Percentiles rank a stretch among this genome's conserved stretches.
phyloP scores from a whole-genome alignment of 768 basidiomycete genomes.

The Pleurotus ostreatus region DNA sequence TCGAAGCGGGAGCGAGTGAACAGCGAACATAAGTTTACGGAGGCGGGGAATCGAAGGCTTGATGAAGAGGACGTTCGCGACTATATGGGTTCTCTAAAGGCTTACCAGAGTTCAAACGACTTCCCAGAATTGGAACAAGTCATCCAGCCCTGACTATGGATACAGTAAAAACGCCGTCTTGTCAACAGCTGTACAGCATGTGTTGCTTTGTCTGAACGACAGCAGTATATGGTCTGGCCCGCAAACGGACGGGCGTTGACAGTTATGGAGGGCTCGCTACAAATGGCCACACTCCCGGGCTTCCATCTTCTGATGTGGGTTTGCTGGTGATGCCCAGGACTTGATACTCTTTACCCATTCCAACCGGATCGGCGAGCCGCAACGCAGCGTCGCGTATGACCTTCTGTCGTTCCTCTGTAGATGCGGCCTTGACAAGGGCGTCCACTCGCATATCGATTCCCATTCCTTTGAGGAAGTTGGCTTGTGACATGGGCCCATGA shows the following conservation, averaged over 20 bases:
- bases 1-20: no score
- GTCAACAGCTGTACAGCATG: no score
- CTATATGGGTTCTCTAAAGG: no score
- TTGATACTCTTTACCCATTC: conserved; percentile 90
- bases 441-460: conserved; percentile 68
- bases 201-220: not conserved
- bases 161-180: no score
- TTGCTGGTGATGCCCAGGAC: conserved; percentile 57
- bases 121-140: no score
- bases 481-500: conserved; percentile 75
- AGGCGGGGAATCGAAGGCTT: no score
- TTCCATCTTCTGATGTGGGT: conserved; percentile 3
- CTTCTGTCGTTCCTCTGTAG: conserved; percentile 41
- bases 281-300: conserved; percentile 29
- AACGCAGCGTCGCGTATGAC: conserved; percentile 58
- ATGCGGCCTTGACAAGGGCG: conserved; percentile 49
- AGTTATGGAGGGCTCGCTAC: conserved; percentile 6
- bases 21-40: no score
- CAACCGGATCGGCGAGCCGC: conserved; percentile 69
- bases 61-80: no score
- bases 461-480: conserved; percentile 72
- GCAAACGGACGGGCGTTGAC: not conserved
- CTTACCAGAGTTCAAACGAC: no score
- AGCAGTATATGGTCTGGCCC: not conserved
- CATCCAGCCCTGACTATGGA: no score